A percentile compares a stretch with the other conserved stretches of the same genome.
phyloP scores from a whole-genome alignment of 441 rosid species.

The Euphorbia corollata region DNA sequence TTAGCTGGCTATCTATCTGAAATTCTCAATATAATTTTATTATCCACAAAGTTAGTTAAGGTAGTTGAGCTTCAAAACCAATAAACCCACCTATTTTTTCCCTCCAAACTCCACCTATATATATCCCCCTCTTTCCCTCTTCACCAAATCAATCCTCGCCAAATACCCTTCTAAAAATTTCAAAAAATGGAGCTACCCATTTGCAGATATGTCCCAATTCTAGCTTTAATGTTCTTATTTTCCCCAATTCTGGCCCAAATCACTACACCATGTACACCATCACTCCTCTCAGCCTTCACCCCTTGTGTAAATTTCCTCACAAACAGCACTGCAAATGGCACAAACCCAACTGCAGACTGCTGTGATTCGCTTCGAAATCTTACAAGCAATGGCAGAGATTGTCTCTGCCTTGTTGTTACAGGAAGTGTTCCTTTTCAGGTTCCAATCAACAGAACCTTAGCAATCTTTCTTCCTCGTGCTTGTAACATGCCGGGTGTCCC shows the following conservation, averaged over 20 bases:
- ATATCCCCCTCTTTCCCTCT: conserved; percentile 20
- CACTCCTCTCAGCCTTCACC: conserved; percentile 43
- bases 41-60: conserved; percentile 29
- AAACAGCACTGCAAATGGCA: conserved; percentile 48
- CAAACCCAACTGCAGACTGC: conserved; percentile 52
- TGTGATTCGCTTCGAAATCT: conserved; percentile 56
- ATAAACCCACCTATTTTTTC: conserved; percentile 21
- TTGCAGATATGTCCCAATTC: conserved; percentile 8
- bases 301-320: conserved; percentile 69
- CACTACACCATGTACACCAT: conserved; percentile 42
- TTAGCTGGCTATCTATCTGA: conserved; percentile 10
- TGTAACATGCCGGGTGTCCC: conserved; percentile 84
- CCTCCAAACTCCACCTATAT: conserved; percentile 34
- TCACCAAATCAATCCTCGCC: conserved; percentile 10
- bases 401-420: conserved; percentile 62
- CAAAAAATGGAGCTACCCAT: conserved; percentile 20
- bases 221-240: conserved; percentile 21
- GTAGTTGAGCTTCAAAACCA: conserved; percentile 62
- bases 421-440: conserved; percentile 56
- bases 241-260: conserved; percentile 40
- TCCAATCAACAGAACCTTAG: conserved; percentile 71
- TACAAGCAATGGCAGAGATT: conserved; percentile 47
- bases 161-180: neutral
- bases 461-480: conserved; percentile 73
- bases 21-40: neutral